Base-by-base conservation (phyloP, 495 filamentous ascomycete species). In the Xylaria nigripes region DNA sequence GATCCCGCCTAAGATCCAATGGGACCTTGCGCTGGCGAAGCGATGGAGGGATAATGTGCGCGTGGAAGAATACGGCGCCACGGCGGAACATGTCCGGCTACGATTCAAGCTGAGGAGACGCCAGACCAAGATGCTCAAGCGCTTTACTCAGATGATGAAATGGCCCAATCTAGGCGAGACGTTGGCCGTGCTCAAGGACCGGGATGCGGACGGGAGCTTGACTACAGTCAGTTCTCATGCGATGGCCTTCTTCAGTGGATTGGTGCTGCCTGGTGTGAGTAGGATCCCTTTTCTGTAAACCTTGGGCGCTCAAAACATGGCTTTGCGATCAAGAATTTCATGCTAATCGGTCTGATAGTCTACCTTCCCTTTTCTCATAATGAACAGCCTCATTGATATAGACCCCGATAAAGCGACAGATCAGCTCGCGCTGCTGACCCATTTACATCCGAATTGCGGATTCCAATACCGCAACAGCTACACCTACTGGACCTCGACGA, bases 321-420 rank as follows among this genome's bases (percentile, higher is more conserved):
- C 9, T n/a, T 3, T 4, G 36, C 10, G 10, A 40, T 40, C 2
- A 18, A 4, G n/a, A n/a, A 7, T 6, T 18, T 16, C 45, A 25
- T 51, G 27, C 58, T 62, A 47, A 63, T 21, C 32, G 27, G 40
- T 25, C 13, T 46, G 3, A 18, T 47, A 70, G 66, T 65, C 72
- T 0, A 85, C 83, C 16, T 78, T 86, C 52, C 80, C 83, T 29
- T 89, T 81, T 69, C 76, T 87, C 15, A 79, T 85, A 41, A 86
- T 89, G 82, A 87, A 85, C 63, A 69, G 82, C 18, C 73, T 89
- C 18, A 78, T 86, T 56, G 85, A 87, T 66, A 83, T 85, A 59
- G 84, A 87, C 63, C 76, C 77, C 2, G 79, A 82, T 59, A 66
- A 59, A 21, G 79, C 78, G 15, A 79, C 81, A 9, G 72, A 79